These are phyloP conservation scores for Beauveria sp. DNA, from an alignment of 2,329 filamentous ascomycete species.

Conservation along the genomic window DNA sequence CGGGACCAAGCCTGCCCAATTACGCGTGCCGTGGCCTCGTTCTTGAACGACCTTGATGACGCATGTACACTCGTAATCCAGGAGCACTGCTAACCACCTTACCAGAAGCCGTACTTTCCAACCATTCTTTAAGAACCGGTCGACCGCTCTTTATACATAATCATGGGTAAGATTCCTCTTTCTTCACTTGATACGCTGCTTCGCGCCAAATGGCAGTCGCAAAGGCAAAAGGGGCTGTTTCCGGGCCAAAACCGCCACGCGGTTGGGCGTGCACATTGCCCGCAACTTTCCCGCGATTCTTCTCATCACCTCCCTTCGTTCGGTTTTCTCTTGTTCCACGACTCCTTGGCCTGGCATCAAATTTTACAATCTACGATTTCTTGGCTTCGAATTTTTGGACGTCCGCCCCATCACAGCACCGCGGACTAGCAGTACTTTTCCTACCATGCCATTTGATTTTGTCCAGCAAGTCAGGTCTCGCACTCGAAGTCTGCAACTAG, in stretches of 20 bases:
- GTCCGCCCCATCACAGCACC: slow-evolving; percentile 17
- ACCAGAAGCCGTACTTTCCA: slow-evolving; percentile 24
- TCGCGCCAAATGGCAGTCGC: slow-evolving; percentile 19
- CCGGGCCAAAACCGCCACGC: not conserved
- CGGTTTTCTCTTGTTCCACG: not conserved
- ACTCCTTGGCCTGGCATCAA: slow-evolving; percentile 22
- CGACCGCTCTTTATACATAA: slow-evolving; percentile 32
- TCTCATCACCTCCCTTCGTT: not conserved
- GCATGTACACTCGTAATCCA: not conserved
- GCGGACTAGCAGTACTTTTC: slow-evolving; percentile 17
- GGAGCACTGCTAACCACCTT: not conserved
- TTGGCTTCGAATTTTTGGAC: slow-evolving; percentile 32
- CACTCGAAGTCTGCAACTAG: slow-evolving; percentile 42
- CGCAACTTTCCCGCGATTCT: not conserved
- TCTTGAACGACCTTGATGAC: not conserved
- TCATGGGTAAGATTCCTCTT: slow-evolving; percentile 34
- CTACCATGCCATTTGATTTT: slow-evolving; percentile 34
- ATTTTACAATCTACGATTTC: slow-evolving; percentile 38
- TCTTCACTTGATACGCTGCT: slow-evolving; percentile 14
- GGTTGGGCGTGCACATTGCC: not conserved
- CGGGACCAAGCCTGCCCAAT: not conserved
- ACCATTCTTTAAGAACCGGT: slow-evolving; percentile 19
- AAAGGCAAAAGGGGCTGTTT: slow-evolving; percentile 18
- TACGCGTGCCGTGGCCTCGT: not conserved
- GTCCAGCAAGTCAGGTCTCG: slow-evolving; percentile 37